Evolutionary conservation across 2,329 filamentous ascomycete genomes (phyloP), one percentile per base, ranked within the genome.

Genomic region (Ceratocystis variospora): DNA sequence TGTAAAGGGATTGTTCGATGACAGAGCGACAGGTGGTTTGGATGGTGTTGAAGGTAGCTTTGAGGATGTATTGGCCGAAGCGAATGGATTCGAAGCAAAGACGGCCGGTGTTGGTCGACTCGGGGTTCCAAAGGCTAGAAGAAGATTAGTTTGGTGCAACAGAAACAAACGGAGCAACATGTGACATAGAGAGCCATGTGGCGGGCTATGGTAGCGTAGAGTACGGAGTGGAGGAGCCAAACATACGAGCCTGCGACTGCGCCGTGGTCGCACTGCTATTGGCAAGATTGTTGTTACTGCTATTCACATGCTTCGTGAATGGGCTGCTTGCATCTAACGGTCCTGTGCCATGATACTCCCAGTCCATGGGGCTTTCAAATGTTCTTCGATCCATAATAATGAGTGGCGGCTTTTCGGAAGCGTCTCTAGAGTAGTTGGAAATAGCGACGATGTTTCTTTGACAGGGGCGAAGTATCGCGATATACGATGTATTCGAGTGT

Each of bases 331-430:
- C 79, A 74, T 87, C 84, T 68, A 83, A 74, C 19, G 83, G 83
- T 1, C 80, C 83, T 61, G 76, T 74, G 68, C 77, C 79, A 70
- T 86, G 80, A 73, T 84, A 87, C 72, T 87, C 82, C 81, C 82
- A 87, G 71, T 87, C 84, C 84, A 87, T 87, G 69, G 78, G 83
- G 68, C 81, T 78, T 74, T 86, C 83, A 69, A 77, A 80, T 1
- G 80, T 83, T 71, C 84, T 78, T 70, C 78, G 78, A 65, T 83
- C 78, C 79, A 82, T 84, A 70, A 53, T 22, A 15, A 15, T 4
- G 37, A 41, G 37, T 15, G 10, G 37, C 3, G 12, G 37, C 4
- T 41, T 41, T 41, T 41, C 37, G 12, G 37, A 41, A 41, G 37
- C 37, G 37, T 12, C 37, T 41, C 37, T 22, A 8, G 59, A 22